Evolutionary conservation across 345 rosid species (phyloP), one percentile per base, ranked within the genome.

Genomic region (Aethionema arabicum): DNA sequence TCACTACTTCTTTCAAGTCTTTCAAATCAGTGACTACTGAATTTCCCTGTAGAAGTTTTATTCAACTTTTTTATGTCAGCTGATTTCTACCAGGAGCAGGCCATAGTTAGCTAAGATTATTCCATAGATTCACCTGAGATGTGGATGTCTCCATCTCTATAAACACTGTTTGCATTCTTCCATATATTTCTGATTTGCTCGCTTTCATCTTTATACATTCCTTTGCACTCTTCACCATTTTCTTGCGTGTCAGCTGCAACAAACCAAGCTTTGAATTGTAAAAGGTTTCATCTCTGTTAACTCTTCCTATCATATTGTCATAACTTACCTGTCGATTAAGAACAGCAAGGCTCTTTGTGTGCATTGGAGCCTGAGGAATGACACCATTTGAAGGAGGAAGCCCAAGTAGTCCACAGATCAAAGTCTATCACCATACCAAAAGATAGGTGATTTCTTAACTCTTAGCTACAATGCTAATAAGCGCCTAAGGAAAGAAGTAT

Each of bases 341-440:
- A 78, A 83, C 80, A 0, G 90, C 86, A 63, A 88, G 95, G 35
- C 90, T 88, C 77, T 85, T 91, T 4, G 96, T 83, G 75, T 91
- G 96, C 95, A 86, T 86, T 49, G 96, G 95, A 55, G 96, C 85
- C 42, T 86, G 95, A 13, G 96, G 98, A n/a, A 85, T 79, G 42
- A 88, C 98, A 56, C 91, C 98, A 58, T 88, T 91, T 55, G 96
- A 88, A 43, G 98, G 96, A 61, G 96, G 91, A 38, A 91, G 80
- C 15, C 98, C 96, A 60, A 88, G 84, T 64, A 91, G 56, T 59
- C 96, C 98, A 49, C 96, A 84, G 59, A 86, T 68, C 77, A 86
- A 75, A 27, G 98, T 84, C 96, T 91, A 70, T 36, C 59, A 48
- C 45, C 54, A 66, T 32, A 32, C 65, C 46, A 58, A 35, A 59